Percentiles rank a stretch among this genome's conserved stretches.
phyloP scores from a whole-genome alignment of 225 moss, liverwort and hornwort genomes.

The Climacium dendroides region DNA sequence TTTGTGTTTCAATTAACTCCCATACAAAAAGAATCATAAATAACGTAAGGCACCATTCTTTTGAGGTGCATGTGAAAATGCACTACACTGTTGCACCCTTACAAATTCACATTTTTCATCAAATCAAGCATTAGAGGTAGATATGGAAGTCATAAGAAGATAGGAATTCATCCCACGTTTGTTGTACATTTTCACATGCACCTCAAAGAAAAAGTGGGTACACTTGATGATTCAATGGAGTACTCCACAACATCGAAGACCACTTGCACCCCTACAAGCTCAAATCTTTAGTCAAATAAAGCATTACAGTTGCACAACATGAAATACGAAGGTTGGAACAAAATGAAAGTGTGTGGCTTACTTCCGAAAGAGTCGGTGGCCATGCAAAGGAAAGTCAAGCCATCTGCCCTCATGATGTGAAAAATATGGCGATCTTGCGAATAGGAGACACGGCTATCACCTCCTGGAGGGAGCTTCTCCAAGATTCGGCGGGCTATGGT shows the following conservation, averaged over 20 bases:
- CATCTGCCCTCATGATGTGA: conserved; percentile 81
- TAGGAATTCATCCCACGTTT: neutral
- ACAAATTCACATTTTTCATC: neutral
- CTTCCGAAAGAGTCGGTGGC: conserved; percentile 87
- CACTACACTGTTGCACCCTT: neutral
- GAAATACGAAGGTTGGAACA: neutral
- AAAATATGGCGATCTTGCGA: conserved; percentile 99
- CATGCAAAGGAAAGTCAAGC: conserved; percentile 93
- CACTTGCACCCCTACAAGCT: neutral
- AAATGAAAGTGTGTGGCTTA: neutral
- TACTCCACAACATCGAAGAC: neutral
- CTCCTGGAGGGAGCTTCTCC: conserved; percentile 70
- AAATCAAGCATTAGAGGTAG: neutral
- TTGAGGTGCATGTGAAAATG: no score
- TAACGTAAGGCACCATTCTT: neutral
- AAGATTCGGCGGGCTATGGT: conserved; percentile 86
- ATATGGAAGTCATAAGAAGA: neutral
- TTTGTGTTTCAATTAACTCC: neutral
- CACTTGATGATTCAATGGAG: neutral
- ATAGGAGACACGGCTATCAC: conserved; percentile 83
- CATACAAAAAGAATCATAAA: neutral
- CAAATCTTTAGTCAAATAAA: neutral
- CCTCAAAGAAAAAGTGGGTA: neutral
- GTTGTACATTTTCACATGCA: neutral
- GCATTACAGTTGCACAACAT: neutral